Conservation (phyloP, 192 early-diverging fungal genomes). For the Coemansia guatemalensis region DNA sequence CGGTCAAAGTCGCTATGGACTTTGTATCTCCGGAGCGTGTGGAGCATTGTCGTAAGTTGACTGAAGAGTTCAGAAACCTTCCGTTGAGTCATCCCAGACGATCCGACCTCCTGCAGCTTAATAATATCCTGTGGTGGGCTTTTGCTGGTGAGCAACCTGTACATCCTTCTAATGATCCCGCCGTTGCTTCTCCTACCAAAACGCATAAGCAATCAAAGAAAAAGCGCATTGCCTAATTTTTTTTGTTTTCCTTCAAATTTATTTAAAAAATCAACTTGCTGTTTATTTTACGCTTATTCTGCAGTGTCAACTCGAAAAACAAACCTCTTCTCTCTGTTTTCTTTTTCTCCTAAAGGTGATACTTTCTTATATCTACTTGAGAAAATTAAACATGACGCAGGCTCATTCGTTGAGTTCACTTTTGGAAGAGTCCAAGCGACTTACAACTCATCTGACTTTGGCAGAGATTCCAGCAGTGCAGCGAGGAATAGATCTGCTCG, state of each 20-base stretch:
- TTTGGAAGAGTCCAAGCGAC: conserved; percentile 71
- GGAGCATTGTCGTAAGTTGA: conserved; percentile 43
- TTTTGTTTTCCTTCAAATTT: not conserved
- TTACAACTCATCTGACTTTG: conserved; percentile 69
- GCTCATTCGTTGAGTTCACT: conserved; percentile 48
- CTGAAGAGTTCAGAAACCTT: conserved; percentile 55
- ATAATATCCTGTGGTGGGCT: conserved; percentile 49
- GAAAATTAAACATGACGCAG: conserved; percentile 14
- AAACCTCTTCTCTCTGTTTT: conserved; percentile 1
- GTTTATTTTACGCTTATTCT: too few species aligned
- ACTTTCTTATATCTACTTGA: conserved; percentile 6
- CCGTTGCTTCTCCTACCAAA: not conserved
- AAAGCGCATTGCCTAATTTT: not conserved
- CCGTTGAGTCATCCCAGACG: conserved; percentile 28
- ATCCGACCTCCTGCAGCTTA: conserved; percentile 57
- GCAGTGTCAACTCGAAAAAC: too few species aligned
- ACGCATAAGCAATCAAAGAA: not conserved
- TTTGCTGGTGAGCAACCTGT: conserved; percentile 17
- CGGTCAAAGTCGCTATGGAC: conserved; percentile 71
- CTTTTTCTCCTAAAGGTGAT: not conserved
- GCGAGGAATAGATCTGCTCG: conserved; percentile 87
- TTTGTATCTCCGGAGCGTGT: conserved; percentile 69
- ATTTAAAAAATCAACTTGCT: not conserved
- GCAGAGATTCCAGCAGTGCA: conserved; percentile 74
- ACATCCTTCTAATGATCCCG: too few species aligned